Evolutionary conservation across 495 filamentous ascomycete genomes (phyloP).

Genomic region (Penicillium diatomitis): DNA sequence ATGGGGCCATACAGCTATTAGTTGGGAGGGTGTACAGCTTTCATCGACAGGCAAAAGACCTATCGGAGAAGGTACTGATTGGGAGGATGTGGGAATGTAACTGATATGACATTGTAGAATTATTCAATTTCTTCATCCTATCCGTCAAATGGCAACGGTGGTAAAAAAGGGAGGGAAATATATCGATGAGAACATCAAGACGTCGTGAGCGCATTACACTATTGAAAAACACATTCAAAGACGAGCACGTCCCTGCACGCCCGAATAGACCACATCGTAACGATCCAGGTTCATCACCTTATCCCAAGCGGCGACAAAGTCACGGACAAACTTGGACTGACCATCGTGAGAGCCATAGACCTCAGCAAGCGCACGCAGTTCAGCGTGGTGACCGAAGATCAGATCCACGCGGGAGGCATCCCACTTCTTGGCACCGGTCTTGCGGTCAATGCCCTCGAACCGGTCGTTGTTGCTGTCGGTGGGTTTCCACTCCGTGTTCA

Average conservation of each 20-base stretch:
- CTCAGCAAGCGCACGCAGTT: constrained; percentile 60
- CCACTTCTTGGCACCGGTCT: constrained; percentile 60
- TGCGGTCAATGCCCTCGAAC: constrained; percentile 56
- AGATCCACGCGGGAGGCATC: constrained; percentile 58
- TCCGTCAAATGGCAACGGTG: not conserved
- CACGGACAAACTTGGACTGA: constrained; percentile 53
- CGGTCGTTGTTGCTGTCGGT: constrained; percentile 35
- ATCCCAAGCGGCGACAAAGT: constrained; percentile 60
- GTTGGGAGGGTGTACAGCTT: too few relatives aligned
- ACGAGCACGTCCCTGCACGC: constrained; percentile 13
- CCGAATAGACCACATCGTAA: constrained; percentile 40
- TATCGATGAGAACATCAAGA: not conserved
- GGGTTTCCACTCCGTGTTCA: constrained; percentile 53
- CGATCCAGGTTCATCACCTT: constrained; percentile 67
- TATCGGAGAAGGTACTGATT: too few relatives aligned
- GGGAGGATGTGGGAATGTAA: not conserved
- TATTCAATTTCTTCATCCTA: not conserved
- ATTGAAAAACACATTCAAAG: constrained; percentile 21
- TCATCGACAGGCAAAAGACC: too few relatives aligned
- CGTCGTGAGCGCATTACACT: not conserved
- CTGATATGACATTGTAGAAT: not conserved
- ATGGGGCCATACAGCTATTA: too few relatives aligned
- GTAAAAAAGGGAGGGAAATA: too few relatives aligned
- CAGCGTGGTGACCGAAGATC: constrained; percentile 60
- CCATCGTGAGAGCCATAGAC: constrained; percentile 49